Evolutionary conservation across 495 filamentous ascomycete species (phyloP).

Genomic region (Clohesyomyces aquaticus): DNA sequence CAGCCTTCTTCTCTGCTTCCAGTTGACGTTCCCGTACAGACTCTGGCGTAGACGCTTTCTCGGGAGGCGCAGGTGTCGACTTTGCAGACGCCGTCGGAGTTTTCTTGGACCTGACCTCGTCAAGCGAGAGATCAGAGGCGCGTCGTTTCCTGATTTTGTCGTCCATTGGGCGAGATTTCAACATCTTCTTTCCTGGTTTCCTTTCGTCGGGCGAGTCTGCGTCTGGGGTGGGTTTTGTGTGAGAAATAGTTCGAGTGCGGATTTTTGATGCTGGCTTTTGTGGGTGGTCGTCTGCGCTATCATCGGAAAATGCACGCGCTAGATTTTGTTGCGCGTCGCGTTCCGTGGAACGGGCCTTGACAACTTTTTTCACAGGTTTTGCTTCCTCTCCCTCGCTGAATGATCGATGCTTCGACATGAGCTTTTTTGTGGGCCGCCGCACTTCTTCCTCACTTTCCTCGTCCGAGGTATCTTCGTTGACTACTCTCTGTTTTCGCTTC

Average conservation of each 20-base stretch:
- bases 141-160: slow-evolving; percentile 24
- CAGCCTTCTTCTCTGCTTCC: slow-evolving; percentile 33
- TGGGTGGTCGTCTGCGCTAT: slow-evolving; percentile 27
- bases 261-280: slow-evolving; percentile 18
- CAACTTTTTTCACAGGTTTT: slow-evolving; percentile 24
- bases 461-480: slow-evolving; percentile 27
- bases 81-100: slow-evolving; percentile 30
- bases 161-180: slow-evolving; percentile 21
- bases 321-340: slow-evolving; percentile 14
- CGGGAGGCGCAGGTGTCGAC: slow-evolving; percentile 32
- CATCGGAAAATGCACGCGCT: slow-evolving; percentile 18
- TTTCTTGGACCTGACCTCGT: slow-evolving; percentile 33
- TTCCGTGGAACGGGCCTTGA: slow-evolving; percentile 27
- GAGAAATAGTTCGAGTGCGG: slow-evolving; percentile 15
- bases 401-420: slow-evolving; percentile 25
- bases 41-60: slow-evolving; percentile 31
- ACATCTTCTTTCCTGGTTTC: slow-evolving; percentile 19
- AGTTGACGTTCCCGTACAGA: slow-evolving; percentile 29
- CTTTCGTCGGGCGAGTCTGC: slow-evolving; percentile 34
- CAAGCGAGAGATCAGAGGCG: slow-evolving; percentile 20
- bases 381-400: slow-evolving; percentile 37
- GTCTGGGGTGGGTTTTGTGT: slow-evolving; percentile 29
- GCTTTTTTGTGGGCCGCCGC: slow-evolving; percentile 25
- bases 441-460: slow-evolving; percentile 35
- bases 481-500: slow-evolving; percentile 30